Evolutionary conservation across 2,329 filamentous ascomycete species (phyloP).

Genomic region (Nannizziopsis barbatae): DNA sequence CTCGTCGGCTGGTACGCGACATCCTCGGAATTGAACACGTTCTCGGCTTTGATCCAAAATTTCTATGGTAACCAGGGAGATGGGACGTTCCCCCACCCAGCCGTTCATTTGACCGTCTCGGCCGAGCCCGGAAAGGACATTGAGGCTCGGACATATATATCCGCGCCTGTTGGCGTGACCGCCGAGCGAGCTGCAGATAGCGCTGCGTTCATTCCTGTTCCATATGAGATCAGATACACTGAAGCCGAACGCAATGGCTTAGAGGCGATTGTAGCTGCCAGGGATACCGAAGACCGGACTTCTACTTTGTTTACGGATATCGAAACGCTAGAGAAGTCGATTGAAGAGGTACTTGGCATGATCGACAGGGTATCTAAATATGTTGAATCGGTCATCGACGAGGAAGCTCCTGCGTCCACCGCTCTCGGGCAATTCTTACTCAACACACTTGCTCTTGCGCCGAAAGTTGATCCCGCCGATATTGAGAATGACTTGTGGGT

Average conservation of each 20-base stretch:
- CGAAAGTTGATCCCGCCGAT: constrained; percentile 81
- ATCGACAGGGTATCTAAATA: constrained; percentile 86
- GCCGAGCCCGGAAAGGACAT: constrained; percentile 82
- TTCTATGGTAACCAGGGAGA: constrained; percentile 97
- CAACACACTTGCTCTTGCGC: constrained; percentile 82
- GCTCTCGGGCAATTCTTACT: constrained; percentile 90
- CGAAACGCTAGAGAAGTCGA: constrained; percentile 70
- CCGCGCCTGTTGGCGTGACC: constrained; percentile 85
- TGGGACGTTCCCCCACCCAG: constrained; percentile 94
- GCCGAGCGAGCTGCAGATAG: constrained; percentile 90
- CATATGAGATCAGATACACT: constrained; percentile 83
- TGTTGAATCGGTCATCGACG: constrained; percentile 76
- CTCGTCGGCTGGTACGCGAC: constrained; percentile 98
- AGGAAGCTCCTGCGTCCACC: constrained; percentile 81
- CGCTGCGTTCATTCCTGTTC: constrained; percentile 94
- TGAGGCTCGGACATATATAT: constrained; percentile 88
- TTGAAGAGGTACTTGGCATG: constrained; percentile 80
- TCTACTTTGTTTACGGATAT: constrained; percentile 73
- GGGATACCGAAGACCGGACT: constrained; percentile 63
- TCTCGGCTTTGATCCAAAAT: constrained; percentile 97
- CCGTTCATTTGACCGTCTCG: constrained; percentile 88
- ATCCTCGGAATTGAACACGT: constrained; percentile 91
- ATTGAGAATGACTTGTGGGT: constrained; percentile 87
- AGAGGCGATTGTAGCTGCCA: constrained; percentile 72
- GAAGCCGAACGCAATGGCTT: constrained; percentile 67